phyloP scores from a whole-genome alignment of 768 basidiomycete genomes.

The Mycena capillaripes region DNA sequence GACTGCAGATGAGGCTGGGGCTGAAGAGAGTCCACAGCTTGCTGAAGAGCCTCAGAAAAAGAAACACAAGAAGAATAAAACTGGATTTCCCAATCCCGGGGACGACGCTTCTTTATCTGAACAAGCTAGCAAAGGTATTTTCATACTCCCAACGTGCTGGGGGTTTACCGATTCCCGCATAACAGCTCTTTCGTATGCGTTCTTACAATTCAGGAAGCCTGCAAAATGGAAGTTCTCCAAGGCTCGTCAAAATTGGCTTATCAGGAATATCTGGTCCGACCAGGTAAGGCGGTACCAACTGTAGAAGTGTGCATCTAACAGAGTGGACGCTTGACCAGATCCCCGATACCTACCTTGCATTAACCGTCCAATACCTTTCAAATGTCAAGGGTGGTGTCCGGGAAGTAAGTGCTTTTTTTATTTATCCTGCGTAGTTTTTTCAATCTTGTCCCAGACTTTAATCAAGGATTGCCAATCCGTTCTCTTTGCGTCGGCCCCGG shows the following conservation, averaged over 20 bases:
- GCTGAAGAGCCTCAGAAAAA: constrained; percentile 41
- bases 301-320: background rate
- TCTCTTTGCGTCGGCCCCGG: background rate
- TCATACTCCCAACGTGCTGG: background rate
- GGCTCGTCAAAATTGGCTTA: constrained; percentile 80
- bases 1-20: background rate
- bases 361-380: constrained; percentile 61
- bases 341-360: constrained; percentile 62
- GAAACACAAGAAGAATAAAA: constrained; percentile 56
- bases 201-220: constrained; percentile 62
- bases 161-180: background rate
- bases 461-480: constrained; percentile 23
- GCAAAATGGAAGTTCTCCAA: constrained; percentile 81
- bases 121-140: constrained; percentile 58
- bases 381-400: constrained; percentile 63
- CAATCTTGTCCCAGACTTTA: constrained; percentile 6
- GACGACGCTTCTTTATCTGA: constrained; percentile 52
- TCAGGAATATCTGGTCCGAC: constrained; percentile 74
- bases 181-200: constrained; percentile 66
- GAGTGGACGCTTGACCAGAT: constrained; percentile 52
- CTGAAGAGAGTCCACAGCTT: constrained; percentile 9
- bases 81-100: constrained; percentile 59
- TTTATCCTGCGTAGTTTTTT: background rate
- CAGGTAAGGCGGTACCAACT: constrained; percentile 48
- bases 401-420: constrained; percentile 47